These are phyloP conservation scores for Cadophora sp. DNA, from an alignment of 2,329 filamentous ascomycete species.

Conservation along the genomic window DNA sequence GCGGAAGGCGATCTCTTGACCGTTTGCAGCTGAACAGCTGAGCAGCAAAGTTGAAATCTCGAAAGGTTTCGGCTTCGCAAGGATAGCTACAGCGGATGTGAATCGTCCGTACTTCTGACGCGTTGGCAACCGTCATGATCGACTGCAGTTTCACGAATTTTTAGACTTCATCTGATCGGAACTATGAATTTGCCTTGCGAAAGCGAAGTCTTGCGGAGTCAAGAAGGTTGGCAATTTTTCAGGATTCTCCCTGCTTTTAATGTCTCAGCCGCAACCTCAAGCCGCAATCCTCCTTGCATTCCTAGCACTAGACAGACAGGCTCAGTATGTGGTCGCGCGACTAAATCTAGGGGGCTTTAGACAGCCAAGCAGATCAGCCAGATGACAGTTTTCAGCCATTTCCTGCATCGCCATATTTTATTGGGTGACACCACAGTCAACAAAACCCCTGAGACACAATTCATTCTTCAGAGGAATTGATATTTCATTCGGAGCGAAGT, in stretches of 20 bases:
- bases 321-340: neutral
- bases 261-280: neutral
- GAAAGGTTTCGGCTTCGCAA: neutral
- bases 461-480: neutral
- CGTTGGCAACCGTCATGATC: slow-evolving; percentile 10
- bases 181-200: neutral
- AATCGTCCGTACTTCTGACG: slow-evolving; percentile 3
- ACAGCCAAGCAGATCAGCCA: slow-evolving; percentile 4
- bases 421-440: neutral
- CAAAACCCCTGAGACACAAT: neutral
- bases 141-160: slow-evolving; percentile 13
- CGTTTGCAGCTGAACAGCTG: neutral
- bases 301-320: neutral
- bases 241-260: neutral
- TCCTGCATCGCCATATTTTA: neutral
- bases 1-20: neutral
- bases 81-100: neutral
- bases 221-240: neutral
- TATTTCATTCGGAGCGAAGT: neutral
- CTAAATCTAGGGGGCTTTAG: neutral
- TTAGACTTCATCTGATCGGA: slow-evolving; percentile 11
- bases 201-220: neutral
- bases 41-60: neutral
- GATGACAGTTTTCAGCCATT: slow-evolving; percentile 4
- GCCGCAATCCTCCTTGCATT: slow-evolving; percentile 6